phyloP scores from a whole-genome alignment of 768 basidiomycete genomes.

The Sporobolomyces pararoseus region DNA sequence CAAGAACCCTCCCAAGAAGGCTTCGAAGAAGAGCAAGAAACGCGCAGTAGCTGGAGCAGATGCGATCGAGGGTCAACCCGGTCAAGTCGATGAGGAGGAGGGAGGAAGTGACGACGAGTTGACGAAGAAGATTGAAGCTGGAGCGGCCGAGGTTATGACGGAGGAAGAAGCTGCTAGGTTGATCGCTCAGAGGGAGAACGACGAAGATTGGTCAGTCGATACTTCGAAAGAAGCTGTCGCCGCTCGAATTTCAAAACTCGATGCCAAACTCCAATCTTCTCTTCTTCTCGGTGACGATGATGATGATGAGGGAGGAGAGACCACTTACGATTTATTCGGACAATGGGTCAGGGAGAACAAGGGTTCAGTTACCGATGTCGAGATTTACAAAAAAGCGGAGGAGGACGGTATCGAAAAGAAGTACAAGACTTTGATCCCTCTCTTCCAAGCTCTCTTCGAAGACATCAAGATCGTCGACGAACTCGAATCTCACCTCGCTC shows the following conservation, averaged over 20 bases:
- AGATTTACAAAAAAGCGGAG: slow-evolving; percentile 81
- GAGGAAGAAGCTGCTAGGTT: slow-evolving; percentile 50
- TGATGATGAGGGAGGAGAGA: slow-evolving; percentile 78
- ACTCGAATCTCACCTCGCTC: slow-evolving; percentile 57
- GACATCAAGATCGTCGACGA: slow-evolving; percentile 59
- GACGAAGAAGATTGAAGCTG: slow-evolving; percentile 84
- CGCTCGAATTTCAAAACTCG: slow-evolving; percentile 62
- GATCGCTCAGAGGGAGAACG: slow-evolving; percentile 56
- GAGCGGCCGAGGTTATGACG: slow-evolving; percentile 64
- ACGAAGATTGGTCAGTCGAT: slow-evolving; percentile 88
- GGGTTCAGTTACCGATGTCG: slow-evolving; percentile 55
- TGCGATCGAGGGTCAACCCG: slow-evolving; percentile 40
- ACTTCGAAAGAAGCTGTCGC: slow-evolving; percentile 84
- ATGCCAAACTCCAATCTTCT: slow-evolving; percentile 57
- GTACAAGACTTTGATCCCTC: slow-evolving; percentile 77
- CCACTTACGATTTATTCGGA: slow-evolving; percentile 77
- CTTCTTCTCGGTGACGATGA: slow-evolving; percentile 60
- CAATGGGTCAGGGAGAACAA: slow-evolving; percentile 64
- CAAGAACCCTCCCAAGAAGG: slow-evolving; percentile 88
- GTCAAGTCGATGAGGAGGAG: slow-evolving; percentile 55
- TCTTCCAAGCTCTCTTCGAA: slow-evolving; percentile 80
- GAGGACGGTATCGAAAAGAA: slow-evolving; percentile 91
- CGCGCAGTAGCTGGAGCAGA: slow-evolving; percentile 44
- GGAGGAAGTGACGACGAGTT: slow-evolving; percentile 68
- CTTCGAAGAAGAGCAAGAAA: slow-evolving; percentile 52